phyloP scores from a whole-genome alignment of 2,329 filamentous ascomycete species.

The Trichoderma asperellum region DNA sequence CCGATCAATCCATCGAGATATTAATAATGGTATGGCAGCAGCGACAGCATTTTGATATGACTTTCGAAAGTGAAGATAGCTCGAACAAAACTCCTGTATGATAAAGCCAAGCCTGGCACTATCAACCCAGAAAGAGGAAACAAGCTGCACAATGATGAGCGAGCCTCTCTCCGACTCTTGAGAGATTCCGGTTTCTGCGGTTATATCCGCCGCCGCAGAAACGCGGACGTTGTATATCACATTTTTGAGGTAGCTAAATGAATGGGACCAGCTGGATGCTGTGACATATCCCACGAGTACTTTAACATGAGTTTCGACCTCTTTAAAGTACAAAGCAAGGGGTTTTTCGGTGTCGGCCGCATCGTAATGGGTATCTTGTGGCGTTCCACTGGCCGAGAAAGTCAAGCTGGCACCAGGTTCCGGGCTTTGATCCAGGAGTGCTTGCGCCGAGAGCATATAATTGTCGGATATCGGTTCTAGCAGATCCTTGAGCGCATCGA shows the following conservation, averaged over 20 bases:
- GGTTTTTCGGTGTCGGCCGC: constrained; percentile 33
- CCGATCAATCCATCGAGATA: constrained; percentile 68
- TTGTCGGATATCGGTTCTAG: constrained; percentile 62
- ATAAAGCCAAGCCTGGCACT: constrained; percentile 62
- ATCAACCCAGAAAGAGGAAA: constrained; percentile 69
- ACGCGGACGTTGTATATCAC: constrained; percentile 57
- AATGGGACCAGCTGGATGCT: constrained; percentile 64
- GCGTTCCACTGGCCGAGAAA: constrained; percentile 33
- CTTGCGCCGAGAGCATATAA: constrained; percentile 59
- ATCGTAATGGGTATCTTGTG: constrained; percentile 31
- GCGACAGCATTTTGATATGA: constrained; percentile 67
- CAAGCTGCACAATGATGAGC: constrained; percentile 60
- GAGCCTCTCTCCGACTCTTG: constrained; percentile 57
- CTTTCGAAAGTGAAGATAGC: constrained; percentile 68
- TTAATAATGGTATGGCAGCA: constrained; percentile 63
- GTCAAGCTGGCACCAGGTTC: constrained; percentile 45
- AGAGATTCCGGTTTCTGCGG: constrained; percentile 42
- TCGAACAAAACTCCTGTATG: constrained; percentile 68
- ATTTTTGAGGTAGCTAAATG: constrained; percentile 62
- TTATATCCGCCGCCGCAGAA: constrained; percentile 46
- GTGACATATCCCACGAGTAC: constrained; percentile 66
- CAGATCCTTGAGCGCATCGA: constrained; percentile 61
- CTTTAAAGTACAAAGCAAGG: constrained; percentile 44
- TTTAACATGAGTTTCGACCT: constrained; percentile 60
- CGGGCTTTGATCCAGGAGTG: constrained; percentile 58